phyloP scores from a whole-genome alignment of 768 basidiomycete genomes.

The Boletus sensibilis region DNA sequence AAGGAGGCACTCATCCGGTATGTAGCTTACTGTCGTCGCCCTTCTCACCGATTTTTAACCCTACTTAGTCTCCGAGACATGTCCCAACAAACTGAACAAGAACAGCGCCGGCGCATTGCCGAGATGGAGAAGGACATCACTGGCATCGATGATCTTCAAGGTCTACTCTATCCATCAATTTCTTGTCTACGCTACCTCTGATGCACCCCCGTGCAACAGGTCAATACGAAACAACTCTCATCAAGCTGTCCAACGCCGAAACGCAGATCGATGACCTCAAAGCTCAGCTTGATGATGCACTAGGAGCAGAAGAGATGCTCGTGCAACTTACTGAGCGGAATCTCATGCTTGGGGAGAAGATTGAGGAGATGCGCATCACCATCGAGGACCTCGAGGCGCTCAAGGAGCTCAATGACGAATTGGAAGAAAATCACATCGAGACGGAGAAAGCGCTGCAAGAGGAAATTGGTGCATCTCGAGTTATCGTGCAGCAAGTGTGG shows the following conservation, averaged over 20 bases:
- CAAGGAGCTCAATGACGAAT: conserved; percentile 93
- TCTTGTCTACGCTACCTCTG: background rate
- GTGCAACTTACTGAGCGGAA: conserved; percentile 95
- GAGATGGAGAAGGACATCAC: conserved; percentile 91
- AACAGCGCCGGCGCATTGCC: conserved; percentile 72
- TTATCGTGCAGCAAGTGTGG: background rate
- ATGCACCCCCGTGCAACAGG: conserved; percentile 40
- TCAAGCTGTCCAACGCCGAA: conserved; percentile 86
- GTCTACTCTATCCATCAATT: conserved; percentile 37
- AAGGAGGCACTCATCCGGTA: conserved; percentile 92
- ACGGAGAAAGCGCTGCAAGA: conserved; percentile 89
- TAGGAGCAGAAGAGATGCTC: conserved; percentile 95
- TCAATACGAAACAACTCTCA: conserved; percentile 75
- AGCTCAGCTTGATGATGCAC: conserved; percentile 88
- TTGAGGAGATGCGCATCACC: conserved; percentile 94
- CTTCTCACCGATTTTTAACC: background rate
- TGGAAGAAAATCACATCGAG: conserved; percentile 94
- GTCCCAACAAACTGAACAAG: conserved; percentile 82
- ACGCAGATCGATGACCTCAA: conserved; percentile 92
- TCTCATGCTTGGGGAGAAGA: conserved; percentile 92
- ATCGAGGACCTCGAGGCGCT: conserved; percentile 96
- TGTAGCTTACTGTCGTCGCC: conserved; percentile 15
- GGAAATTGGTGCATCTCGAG: conserved; percentile 68
- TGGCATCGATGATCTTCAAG: conserved; percentile 75
- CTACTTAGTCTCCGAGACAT: conserved; percentile 75